phyloP scores from a whole-genome alignment of 2,329 filamentous ascomycete genomes.

The Alternaria novae-zelandiae region DNA sequence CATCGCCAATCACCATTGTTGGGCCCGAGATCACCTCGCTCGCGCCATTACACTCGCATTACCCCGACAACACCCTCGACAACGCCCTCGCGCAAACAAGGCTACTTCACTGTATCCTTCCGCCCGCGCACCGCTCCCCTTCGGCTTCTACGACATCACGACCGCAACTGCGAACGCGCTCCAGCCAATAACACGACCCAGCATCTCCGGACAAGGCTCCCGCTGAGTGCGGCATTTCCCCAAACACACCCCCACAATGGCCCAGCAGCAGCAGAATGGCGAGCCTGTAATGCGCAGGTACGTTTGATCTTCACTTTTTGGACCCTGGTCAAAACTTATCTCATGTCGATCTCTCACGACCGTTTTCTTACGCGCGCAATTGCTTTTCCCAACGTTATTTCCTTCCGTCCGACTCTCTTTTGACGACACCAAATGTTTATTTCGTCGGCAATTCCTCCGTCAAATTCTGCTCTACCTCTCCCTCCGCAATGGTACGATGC shows the following conservation, averaged over 20 bases:
- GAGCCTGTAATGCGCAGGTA: conserved; percentile 72
- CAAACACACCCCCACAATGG: conserved; percentile 35
- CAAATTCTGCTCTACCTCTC: background rate
- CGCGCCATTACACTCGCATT: background rate
- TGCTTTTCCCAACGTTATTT: background rate
- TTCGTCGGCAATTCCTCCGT: background rate
- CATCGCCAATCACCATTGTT: conserved; percentile 11
- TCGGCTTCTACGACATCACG: background rate
- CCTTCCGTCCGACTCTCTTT: background rate
- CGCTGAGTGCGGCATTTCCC: conserved; percentile 5
- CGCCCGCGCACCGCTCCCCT: background rate
- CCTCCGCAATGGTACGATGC: conserved; percentile 16
- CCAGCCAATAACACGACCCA: background rate
- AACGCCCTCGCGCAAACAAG: background rate
- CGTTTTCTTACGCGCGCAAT: background rate
- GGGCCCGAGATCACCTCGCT: conserved; percentile 1
- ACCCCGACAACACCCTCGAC: background rate
- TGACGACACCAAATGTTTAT: background rate
- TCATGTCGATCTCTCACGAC: background rate
- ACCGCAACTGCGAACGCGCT: background rate
- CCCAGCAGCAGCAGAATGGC: conserved; percentile 46
- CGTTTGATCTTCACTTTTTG: conserved; percentile 27
- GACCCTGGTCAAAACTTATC: conserved; percentile 5
- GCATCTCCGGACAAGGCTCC: background rate
- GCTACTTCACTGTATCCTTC: conserved; percentile 22